phyloP scores from a whole-genome alignment of 108 stramenopile genomes.

The Mediolabrus comicus region DNA sequence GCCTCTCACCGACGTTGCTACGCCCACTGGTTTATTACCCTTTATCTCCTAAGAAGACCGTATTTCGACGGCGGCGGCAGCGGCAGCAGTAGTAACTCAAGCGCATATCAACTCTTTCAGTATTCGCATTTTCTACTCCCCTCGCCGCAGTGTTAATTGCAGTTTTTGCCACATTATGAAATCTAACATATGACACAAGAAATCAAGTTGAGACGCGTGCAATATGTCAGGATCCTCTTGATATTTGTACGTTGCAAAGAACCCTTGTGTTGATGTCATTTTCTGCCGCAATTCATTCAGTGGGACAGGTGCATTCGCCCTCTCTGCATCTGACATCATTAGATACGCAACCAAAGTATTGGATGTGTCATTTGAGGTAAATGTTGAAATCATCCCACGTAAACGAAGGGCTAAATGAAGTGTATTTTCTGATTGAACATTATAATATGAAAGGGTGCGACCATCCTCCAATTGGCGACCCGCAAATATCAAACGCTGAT shows the following conservation, averaged over 20 bases:
- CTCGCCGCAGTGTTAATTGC: too few species aligned
- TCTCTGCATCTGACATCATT: conserved; percentile 24
- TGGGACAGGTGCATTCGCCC: not conserved
- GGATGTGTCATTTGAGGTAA: conserved; percentile 10
- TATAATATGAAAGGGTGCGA: conserved; percentile 60
- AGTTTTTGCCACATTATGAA: not conserved
- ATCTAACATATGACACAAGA: not conserved
- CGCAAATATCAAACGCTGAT: conserved; percentile 65
- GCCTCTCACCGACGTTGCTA: too few species aligned
- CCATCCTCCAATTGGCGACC: conserved; percentile 72
- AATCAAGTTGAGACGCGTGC: not conserved
- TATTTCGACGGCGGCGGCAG: too few species aligned
- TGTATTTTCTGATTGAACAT: conserved; percentile 57
- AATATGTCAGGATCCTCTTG: not conserved
- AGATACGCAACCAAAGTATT: conserved; percentile 19
- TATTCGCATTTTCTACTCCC: not conserved
- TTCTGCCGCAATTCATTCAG: not conserved
- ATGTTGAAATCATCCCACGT: conserved; percentile 30
- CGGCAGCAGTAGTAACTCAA: too few species aligned
- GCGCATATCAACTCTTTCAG: not conserved
- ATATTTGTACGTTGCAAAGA: not conserved
- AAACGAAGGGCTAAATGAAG: conserved; percentile 41
- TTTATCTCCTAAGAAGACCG: too few species aligned
- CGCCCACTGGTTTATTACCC: too few species aligned
- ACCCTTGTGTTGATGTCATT: not conserved